phyloP scores from a whole-genome alignment of 176 grass and related monocot species.

The Dactylis glomerata region DNA sequence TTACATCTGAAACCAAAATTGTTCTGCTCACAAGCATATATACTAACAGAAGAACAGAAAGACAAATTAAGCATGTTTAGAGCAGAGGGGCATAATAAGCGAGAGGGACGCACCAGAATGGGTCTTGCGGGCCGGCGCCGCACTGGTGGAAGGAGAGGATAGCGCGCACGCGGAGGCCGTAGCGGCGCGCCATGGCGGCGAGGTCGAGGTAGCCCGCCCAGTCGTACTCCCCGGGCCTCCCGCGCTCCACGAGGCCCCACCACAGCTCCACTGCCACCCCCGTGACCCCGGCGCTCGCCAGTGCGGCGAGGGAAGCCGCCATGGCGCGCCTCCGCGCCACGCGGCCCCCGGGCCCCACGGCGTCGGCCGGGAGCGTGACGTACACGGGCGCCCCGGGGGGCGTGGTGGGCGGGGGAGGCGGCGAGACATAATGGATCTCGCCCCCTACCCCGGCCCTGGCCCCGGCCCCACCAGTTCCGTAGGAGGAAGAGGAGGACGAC shows the following conservation, averaged over 20 bases:
- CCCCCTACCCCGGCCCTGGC: conserved; percentile 33
- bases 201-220: conserved; percentile 67
- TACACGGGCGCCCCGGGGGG: conserved; percentile 39
- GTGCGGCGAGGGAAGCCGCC: conserved; percentile 59
- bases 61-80: not conserved
- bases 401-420: conserved; percentile 26
- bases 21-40: not conserved
- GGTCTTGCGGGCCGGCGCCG: conserved; percentile 46
- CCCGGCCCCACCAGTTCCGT: not conserved
- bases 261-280: conserved; percentile 63
- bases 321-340: conserved; percentile 55
- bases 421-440: conserved; percentile 52
- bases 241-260: conserved; percentile 74
- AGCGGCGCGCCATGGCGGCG: conserved; percentile 44
- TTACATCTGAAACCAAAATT: not conserved
- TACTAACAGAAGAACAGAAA: not conserved
- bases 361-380: conserved; percentile 63
- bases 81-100: not conserved
- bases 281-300: conserved; percentile 53
- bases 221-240: conserved; percentile 52
- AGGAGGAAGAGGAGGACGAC: conserved; percentile 9
- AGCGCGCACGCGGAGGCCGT: conserved; percentile 67
- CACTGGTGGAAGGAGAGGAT: conserved; percentile 78
- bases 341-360: conserved; percentile 46
- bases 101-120: conserved; percentile 45